Percentiles rank a stretch among this genome's conserved stretches.
Conservation (phyloP, 2,329 filamentous ascomycete species). For the Botrytis fabae region DNA sequence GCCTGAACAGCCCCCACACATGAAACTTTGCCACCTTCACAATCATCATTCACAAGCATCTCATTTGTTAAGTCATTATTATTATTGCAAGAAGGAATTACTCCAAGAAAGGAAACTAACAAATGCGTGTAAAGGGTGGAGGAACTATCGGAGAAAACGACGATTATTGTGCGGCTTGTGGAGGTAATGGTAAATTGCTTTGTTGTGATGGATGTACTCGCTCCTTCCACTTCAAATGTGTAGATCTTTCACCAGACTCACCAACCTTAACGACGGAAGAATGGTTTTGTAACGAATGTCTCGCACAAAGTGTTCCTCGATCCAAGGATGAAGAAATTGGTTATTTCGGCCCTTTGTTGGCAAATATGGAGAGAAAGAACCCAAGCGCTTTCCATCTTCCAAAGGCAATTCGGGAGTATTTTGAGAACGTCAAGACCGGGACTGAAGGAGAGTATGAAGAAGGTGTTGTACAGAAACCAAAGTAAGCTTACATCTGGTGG, state of each 20-base stretch:
- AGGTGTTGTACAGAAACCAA: constrained; percentile 51
- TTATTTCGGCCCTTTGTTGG: constrained; percentile 63
- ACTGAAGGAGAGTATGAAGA: constrained; percentile 81
- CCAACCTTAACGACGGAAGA: constrained; percentile 64
- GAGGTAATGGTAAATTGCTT: constrained; percentile 78
- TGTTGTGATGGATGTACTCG: constrained; percentile 92
- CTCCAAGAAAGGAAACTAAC: constrained; percentile 31
- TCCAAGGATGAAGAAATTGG: constrained; percentile 47
- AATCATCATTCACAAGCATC: constrained; percentile 28
- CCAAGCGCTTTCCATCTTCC: constrained; percentile 74
- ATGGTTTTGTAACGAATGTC: constrained; percentile 82
- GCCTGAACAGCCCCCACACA: constrained; percentile 34
- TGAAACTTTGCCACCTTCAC: constrained; percentile 30
- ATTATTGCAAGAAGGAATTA: background rate
- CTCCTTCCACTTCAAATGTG: constrained; percentile 87
- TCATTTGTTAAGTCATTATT: constrained; percentile 24
- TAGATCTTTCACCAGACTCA: constrained; percentile 69
- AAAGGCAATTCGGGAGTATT: constrained; percentile 68
- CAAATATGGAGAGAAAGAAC: constrained; percentile 65
- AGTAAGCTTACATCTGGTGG: constrained; percentile 52
- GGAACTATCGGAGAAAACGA: constrained; percentile 71
- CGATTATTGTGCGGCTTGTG: constrained; percentile 86
- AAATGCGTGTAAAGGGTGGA: constrained; percentile 41
- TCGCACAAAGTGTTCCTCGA: constrained; percentile 48
- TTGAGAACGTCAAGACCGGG: constrained; percentile 76